Evolutionary conservation across 2,329 filamentous ascomycete genomes (phyloP).

Genomic region (Keithomyces neogunnii): DNA sequence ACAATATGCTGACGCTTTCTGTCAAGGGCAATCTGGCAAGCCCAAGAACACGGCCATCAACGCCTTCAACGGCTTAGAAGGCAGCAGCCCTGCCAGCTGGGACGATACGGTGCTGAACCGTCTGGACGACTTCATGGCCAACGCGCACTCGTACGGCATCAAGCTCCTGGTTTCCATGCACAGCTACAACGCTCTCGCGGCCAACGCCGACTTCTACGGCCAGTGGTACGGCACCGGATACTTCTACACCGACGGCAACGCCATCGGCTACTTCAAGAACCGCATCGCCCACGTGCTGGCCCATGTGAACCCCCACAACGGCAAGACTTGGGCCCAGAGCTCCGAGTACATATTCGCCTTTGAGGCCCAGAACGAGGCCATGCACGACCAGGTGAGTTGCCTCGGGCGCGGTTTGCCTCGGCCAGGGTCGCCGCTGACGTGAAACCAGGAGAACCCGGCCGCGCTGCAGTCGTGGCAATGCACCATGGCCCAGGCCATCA

Average conservation of each 20-base stretch:
- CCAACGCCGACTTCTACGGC: slow-evolving; percentile 7
- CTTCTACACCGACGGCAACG: slow-evolving; percentile 8
- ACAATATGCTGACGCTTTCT: not conserved
- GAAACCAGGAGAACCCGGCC: slow-evolving; percentile 8
- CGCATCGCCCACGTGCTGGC: slow-evolving; percentile 8
- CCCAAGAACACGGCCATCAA: slow-evolving; percentile 5
- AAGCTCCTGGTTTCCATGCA: slow-evolving; percentile 11
- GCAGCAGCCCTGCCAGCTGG: slow-evolving; percentile 8
- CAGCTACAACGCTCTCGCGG: slow-evolving; percentile 9
- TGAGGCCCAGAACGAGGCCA: slow-evolving; percentile 15
- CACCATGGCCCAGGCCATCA: slow-evolving; percentile 14
- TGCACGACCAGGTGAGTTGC: slow-evolving; percentile 11
- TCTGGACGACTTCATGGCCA: slow-evolving; percentile 10
- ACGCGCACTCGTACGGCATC: slow-evolving; percentile 9
- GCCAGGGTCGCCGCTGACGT: too few species aligned
- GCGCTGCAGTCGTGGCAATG: slow-evolving; percentile 15
- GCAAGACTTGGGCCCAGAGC: slow-evolving; percentile 11
- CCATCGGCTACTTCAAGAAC: slow-evolving; percentile 8
- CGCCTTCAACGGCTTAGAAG: slow-evolving; percentile 1
- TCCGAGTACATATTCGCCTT: slow-evolving; percentile 16
- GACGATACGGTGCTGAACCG: slow-evolving; percentile 10
- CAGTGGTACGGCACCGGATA: slow-evolving; percentile 10
- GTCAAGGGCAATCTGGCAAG: not conserved
- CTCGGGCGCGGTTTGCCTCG: too few species aligned
- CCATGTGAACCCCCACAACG: slow-evolving; percentile 10